Evolutionary conservation across 495 filamentous ascomycete genomes (phyloP).

Genomic region (Achaetomiella virescens): DNA sequence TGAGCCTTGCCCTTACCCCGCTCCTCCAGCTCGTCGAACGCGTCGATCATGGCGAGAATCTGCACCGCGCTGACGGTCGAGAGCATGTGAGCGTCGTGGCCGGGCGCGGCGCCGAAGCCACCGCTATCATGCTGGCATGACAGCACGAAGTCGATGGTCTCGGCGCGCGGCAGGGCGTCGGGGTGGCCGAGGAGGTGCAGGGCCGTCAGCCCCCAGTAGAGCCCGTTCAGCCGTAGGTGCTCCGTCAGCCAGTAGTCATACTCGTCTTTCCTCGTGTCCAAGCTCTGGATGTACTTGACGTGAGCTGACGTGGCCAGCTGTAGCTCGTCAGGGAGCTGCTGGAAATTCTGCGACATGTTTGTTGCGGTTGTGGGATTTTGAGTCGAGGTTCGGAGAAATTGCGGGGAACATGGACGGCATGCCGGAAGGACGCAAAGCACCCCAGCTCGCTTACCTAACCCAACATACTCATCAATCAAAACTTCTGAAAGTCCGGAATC

Average conservation of each 20-base stretch:
- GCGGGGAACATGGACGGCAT: slow-evolving; percentile 1
- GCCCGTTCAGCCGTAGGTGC: slow-evolving; percentile 86
- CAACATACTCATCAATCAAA: too few relatives aligned
- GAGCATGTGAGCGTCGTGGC: slow-evolving; percentile 91
- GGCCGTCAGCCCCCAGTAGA: slow-evolving; percentile 93
- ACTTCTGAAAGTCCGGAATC: not conserved
- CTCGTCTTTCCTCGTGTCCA: slow-evolving; percentile 87
- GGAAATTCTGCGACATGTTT: slow-evolving; percentile 23
- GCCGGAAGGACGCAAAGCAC: not conserved
- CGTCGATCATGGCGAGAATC: slow-evolving; percentile 78
- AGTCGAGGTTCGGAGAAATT: not conserved
- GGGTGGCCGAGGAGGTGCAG: slow-evolving; percentile 78
- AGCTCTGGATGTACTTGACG: slow-evolving; percentile 86
- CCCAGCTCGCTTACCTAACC: too few relatives aligned
- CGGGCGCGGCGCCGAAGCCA: slow-evolving; percentile 88
- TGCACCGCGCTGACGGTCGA: slow-evolving; percentile 92
- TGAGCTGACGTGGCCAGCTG: slow-evolving; percentile 66
- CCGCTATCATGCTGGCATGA: slow-evolving; percentile 83
- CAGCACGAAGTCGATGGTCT: slow-evolving; percentile 84
- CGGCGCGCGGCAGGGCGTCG: slow-evolving; percentile 69
- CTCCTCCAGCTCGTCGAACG: slow-evolving; percentile 71
- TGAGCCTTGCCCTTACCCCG: slow-evolving; percentile 62
- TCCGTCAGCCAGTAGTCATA: slow-evolving; percentile 97
- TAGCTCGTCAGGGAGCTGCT: slow-evolving; percentile 52
- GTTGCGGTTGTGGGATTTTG: not conserved